Conservation (phyloP, 345 rosid genomes). For the Ceriops zippeliana region DNA sequence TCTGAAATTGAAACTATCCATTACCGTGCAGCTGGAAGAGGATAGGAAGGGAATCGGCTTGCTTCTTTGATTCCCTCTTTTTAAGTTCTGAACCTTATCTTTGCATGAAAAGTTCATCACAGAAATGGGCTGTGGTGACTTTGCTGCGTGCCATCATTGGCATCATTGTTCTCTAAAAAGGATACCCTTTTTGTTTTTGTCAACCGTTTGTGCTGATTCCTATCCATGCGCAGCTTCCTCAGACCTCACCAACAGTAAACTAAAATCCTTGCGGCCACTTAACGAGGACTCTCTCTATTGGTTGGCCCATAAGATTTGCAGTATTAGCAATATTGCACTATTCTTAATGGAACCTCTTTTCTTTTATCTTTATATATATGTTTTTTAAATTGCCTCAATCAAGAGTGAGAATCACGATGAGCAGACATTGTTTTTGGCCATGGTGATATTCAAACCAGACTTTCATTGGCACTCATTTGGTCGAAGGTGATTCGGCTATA, state of each 20-base stretch:
- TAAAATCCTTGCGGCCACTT: neutral
- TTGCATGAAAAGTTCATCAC: neutral
- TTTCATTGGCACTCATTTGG: slow-evolving; percentile 16
- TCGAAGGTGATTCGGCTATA: slow-evolving; percentile 5
- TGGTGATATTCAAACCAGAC: slow-evolving; percentile 9
- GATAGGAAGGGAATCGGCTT: too few relatives aligned
- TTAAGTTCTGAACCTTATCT: neutral
- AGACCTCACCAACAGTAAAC: too few relatives aligned
- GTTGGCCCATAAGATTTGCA: neutral
- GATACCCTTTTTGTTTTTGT: neutral
- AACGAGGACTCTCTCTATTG: neutral
- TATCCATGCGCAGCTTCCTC: neutral
- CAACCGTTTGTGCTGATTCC: neutral
- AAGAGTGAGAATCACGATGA: slow-evolving; percentile 4
- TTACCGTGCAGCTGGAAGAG: neutral
- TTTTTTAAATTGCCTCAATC: neutral
- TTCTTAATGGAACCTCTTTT: too few relatives aligned
- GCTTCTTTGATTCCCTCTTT: too few relatives aligned
- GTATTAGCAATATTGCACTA: neutral
- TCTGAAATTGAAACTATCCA: too few relatives aligned
- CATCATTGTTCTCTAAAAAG: neutral
- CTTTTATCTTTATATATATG: too few relatives aligned
- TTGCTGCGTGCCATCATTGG: neutral
- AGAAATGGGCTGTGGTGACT: neutral
- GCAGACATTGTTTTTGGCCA: slow-evolving; percentile 3